These are phyloP conservation scores for Mycena epipterygia DNA, from an alignment of 768 basidiomycete genomes.

Conservation along the genomic window DNA sequence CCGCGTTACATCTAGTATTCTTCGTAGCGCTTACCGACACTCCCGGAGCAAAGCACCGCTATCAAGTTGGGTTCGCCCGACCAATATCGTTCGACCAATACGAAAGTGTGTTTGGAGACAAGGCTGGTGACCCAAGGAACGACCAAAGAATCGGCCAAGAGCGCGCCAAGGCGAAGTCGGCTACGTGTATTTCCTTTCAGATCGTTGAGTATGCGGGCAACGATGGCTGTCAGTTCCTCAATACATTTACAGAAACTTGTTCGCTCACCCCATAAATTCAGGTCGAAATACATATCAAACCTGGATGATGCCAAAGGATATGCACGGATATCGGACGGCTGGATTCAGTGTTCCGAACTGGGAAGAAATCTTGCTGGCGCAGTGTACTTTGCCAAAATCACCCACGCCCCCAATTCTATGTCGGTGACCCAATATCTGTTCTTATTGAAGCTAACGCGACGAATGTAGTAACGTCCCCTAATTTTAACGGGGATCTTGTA, in stretches of 20 bases:
- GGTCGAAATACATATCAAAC: slow-evolving; percentile 36
- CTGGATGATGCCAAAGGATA: slow-evolving; percentile 35
- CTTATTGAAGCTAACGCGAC: background rate
- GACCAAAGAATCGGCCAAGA: slow-evolving; percentile 36
- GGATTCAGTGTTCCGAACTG: slow-evolving; percentile 33
- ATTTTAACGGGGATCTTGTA: slow-evolving; percentile 16
- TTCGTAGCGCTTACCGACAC: slow-evolving; percentile 29
- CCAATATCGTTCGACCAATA: slow-evolving; percentile 33
- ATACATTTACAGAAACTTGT: background rate
- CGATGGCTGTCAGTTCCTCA: slow-evolving; percentile 25
- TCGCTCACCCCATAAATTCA: slow-evolving; percentile 16
- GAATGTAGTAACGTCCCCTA: slow-evolving; percentile 17
- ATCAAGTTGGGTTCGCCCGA: slow-evolving; percentile 12
- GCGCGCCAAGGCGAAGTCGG: slow-evolving; percentile 27
- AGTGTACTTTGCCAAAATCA: slow-evolving; percentile 22
- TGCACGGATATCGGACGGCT: slow-evolving; percentile 31
- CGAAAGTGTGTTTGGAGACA: slow-evolving; percentile 12
- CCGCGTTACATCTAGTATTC: slow-evolving; percentile 25
- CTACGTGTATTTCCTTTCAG: slow-evolving; percentile 35
- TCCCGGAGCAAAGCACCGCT: slow-evolving; percentile 33
- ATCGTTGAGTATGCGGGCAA: slow-evolving; percentile 28
- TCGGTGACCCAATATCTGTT: background rate
- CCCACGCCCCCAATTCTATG: slow-evolving; percentile 22
- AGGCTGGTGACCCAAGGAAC: slow-evolving; percentile 26
- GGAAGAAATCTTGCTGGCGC: slow-evolving; percentile 25